A percentile compares a stretch with the other conserved stretches of the same genome.
Conservation (phyloP, 768 basidiomycete species). For the Gelatoporia subvermispora region DNA sequence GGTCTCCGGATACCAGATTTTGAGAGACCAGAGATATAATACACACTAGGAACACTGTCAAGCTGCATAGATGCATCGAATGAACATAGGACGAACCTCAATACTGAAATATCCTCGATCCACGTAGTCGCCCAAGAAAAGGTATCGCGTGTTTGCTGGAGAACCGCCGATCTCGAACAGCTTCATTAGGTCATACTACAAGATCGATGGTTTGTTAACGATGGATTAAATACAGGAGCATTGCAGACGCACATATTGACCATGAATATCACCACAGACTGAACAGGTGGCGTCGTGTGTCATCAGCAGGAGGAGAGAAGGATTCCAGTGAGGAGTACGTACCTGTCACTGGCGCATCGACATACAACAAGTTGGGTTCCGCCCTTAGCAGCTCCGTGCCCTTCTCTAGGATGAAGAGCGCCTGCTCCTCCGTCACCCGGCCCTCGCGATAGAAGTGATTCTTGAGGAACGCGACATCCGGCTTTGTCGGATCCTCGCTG, state of each 20-base stretch:
- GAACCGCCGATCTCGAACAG: conserved; percentile 74
- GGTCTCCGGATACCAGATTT: conserved; percentile 99
- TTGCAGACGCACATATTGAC: conserved; percentile 82
- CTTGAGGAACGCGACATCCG: conserved; percentile 94
- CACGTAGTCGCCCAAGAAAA: conserved; percentile 74
- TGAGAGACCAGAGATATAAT: conserved; percentile 94
- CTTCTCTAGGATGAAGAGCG: conserved; percentile 86
- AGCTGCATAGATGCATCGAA: conserved; percentile 1
- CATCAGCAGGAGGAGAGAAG: neutral
- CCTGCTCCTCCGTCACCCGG: conserved; percentile 89
- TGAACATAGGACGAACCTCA: conserved; percentile 38
- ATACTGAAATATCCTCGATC: conserved; percentile 75
- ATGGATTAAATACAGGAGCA: conserved; percentile 1
- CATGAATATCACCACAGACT: conserved; percentile 93
- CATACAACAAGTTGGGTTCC: conserved; percentile 88
- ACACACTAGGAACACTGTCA: conserved; percentile 64
- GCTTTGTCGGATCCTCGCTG: conserved; percentile 77
- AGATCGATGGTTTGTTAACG: conserved; percentile 2
- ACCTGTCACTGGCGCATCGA: conserved; percentile 99
- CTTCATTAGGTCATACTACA: conserved; percentile 74
- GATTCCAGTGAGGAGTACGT: conserved; percentile 17
- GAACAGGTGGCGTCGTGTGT: neutral
- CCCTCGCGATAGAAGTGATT: conserved; percentile 99
- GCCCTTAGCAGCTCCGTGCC: conserved; percentile 76
- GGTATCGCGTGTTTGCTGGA: conserved; percentile 68